Conservation (phyloP, 371 early-diverging fungal genomes). For the Mycotypha africana region DNA sequence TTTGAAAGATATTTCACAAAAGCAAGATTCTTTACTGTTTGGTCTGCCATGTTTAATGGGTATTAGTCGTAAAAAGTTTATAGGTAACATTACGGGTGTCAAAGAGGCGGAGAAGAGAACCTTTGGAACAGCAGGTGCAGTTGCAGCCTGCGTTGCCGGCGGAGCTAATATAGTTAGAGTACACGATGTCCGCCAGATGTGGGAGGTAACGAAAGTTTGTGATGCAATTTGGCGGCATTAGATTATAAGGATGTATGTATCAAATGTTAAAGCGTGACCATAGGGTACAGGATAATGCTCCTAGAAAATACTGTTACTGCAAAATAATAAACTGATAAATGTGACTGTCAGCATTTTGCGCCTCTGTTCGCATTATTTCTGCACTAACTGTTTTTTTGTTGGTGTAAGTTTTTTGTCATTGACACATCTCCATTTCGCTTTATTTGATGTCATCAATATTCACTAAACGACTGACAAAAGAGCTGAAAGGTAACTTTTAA, state of each 20-base stretch:
- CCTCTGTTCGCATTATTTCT: no score
- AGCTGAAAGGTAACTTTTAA: conserved; percentile 48
- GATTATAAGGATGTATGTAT: no score
- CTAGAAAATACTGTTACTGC: no score
- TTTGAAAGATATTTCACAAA: conserved; percentile 55
- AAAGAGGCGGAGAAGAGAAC: conserved; percentile 69
- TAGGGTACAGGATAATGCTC: no score
- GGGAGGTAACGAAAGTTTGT: conserved; percentile 80
- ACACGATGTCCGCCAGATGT: conserved; percentile 92
- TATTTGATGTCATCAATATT: conserved; percentile 19
- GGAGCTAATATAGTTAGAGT: conserved; percentile 87
- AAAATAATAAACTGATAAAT: no score
- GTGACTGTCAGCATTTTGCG: no score
- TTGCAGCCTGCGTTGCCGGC: conserved; percentile 82
- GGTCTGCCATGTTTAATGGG: conserved; percentile 87
- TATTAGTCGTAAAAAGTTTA: conserved; percentile 83
- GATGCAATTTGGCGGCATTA: conserved; percentile 81
- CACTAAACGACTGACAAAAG: conserved; percentile 47
- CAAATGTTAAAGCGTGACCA: no score
- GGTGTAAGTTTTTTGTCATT: no score
- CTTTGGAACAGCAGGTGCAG: conserved; percentile 94
- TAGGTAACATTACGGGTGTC: conserved; percentile 70
- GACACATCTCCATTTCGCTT: no score
- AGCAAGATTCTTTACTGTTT: conserved; percentile 46
- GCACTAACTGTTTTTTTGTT: no score